Conservation (phyloP, 108 stramenopile genomes). For the Phaeodactylum tricornutum region DNA sequence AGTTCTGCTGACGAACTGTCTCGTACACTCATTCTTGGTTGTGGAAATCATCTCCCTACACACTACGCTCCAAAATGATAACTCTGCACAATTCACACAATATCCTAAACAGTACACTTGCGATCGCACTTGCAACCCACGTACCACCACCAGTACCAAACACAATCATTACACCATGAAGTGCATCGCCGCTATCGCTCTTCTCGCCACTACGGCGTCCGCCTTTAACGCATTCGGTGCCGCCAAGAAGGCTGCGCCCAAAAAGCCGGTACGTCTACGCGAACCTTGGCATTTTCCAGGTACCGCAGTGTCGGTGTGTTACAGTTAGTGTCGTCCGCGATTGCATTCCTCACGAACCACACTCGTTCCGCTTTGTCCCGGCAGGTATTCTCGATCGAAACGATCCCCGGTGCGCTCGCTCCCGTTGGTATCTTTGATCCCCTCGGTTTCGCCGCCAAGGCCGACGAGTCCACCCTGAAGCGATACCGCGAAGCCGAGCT, state of each 20-base stretch:
- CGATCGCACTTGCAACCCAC: too few species aligned
- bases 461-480: conserved; percentile 57
- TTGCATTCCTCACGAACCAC: background rate
- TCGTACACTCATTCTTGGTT: too few species aligned
- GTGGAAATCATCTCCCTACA: too few species aligned
- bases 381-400: conserved; percentile 18
- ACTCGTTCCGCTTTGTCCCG: background rate
- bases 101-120: too few species aligned
- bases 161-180: conserved; percentile 8
- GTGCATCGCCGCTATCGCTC: conserved; percentile 8
- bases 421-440: conserved; percentile 67
- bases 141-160: conserved; percentile 3
- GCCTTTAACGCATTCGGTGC: conserved; percentile 7
- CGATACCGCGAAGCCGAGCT: conserved; percentile 85
- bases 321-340: too few species aligned
- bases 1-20: too few species aligned
- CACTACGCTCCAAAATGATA: too few species aligned
- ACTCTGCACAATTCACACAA: too few species aligned
- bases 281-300: too few species aligned
- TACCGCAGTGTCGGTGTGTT: too few species aligned
- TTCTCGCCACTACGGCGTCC: conserved; percentile 12
- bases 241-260: conserved; percentile 8
- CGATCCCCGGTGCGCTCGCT: conserved; percentile 45
- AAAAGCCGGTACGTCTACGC: too few species aligned
- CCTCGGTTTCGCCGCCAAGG: conserved; percentile 47